phyloP scores from a whole-genome alignment of 2,329 filamentous ascomycete species.

The Orbilia blumenaviensis region DNA sequence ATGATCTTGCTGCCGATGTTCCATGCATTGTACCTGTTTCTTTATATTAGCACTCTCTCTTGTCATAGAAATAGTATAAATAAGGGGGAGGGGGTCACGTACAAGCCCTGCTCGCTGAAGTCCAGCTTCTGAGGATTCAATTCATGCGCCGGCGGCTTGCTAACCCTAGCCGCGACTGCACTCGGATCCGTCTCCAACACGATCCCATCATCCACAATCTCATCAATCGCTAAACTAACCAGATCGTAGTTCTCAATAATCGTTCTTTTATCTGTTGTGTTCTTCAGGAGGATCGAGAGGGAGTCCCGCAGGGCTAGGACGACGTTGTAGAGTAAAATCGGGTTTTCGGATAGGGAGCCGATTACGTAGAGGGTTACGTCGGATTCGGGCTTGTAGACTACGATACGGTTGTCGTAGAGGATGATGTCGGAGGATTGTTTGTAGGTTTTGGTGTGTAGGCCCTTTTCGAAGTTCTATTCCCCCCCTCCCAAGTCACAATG shows the following conservation, averaged over 20 bases:
- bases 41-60: not conserved
- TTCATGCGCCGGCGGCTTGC: constrained; percentile 88
- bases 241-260: constrained; percentile 99
- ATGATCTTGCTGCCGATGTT: constrained; percentile 46
- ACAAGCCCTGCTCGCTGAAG: constrained; percentile 52
- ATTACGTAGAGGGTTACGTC: constrained; percentile 97
- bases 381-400: constrained; percentile 97
- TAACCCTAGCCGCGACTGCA: constrained; percentile 89
- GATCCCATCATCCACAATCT: constrained; percentile 93
- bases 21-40: constrained; percentile 40
- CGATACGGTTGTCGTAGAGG: constrained; percentile 93
- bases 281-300: constrained; percentile 25
- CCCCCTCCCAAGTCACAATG: not conserved
- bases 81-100: constrained; percentile 16
- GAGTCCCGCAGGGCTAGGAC: constrained; percentile 70
- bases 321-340: constrained; percentile 94
- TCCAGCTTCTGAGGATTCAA: constrained; percentile 50
- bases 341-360: constrained; percentile 90
- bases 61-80: not conserved
- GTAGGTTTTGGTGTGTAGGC: constrained; percentile 90
- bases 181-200: constrained; percentile 97
- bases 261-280: constrained; percentile 93
- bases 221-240: constrained; percentile 90
- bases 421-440: constrained; percentile 92
- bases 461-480: constrained; percentile 82